These are phyloP conservation scores for Suhomyces tanzawaensis DNA, from an alignment of 805 yeast genomes.

Conservation along the genomic window DNA sequence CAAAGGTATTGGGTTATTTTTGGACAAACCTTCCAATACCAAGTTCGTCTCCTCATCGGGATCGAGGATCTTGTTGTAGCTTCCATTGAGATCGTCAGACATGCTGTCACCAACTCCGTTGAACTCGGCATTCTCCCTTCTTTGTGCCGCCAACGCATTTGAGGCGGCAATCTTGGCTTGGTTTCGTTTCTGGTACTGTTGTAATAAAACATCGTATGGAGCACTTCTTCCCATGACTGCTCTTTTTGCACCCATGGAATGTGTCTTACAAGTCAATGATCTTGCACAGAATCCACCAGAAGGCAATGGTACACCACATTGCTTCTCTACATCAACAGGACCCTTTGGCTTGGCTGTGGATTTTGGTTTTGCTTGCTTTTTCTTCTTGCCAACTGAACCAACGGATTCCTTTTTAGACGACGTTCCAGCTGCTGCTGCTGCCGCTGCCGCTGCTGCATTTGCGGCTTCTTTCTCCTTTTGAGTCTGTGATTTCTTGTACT, in stretches of 20 bases:
- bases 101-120: conserved; percentile 23
- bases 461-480: conserved; percentile 48
- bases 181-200: conserved; percentile 87
- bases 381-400: conserved; percentile 18
- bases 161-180: conserved; percentile 87
- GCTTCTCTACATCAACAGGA: conserved; percentile 87
- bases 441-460: conserved; percentile 46
- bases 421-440: conserved; percentile 27
- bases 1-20: conserved; percentile 78
- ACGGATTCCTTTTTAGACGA: conserved; percentile 8
- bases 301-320: conserved; percentile 93
- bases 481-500: conserved; percentile 42
- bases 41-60: conserved; percentile 93
- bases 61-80: conserved; percentile 51
- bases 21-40: conserved; percentile 83
- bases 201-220: conserved; percentile 83
- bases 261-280: conserved; percentile 94
- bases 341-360: conserved; percentile 61
- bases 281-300: conserved; percentile 96
- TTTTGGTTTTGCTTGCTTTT: conserved; percentile 36
- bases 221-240: conserved; percentile 93
- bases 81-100: conserved; percentile 30
- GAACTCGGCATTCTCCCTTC: conserved; percentile 60
- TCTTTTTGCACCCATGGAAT: conserved; percentile 97
- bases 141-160: conserved; percentile 75